Evolutionary conservation across 1,284 basidiomycete genomes (phyloP), one percentile per base, ranked within the genome.

Genomic region (Ceratobasidium sp.): DNA sequence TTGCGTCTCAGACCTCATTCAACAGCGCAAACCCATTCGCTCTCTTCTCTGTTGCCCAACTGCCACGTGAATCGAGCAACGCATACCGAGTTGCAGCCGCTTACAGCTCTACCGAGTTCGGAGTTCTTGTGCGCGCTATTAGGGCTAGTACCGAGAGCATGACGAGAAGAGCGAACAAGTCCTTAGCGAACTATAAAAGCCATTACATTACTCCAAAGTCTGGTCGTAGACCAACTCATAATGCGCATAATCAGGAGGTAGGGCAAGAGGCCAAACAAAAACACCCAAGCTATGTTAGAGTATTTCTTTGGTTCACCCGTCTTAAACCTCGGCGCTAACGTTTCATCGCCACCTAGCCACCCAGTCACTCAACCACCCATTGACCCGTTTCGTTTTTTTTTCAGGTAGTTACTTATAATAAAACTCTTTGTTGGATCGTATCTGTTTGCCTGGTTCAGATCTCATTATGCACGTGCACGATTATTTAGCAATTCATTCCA

Each of bases 11-110:
- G 12, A 33, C 63, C 15, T 26, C 46, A 18, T 49, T 42, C 33
- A 77, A 26, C 28, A 67, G 51, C 49, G 73, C 73, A n/a, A 77
- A 77, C 73, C 63, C 63, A 15, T 77, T 77, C 13, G 63, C 73
- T 4, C 64, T 77, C 39, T 77, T 77, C 51, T 49, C 51, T 10
- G 42, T 77, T 26, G 73, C 73, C 7, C 73, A 77, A n/a, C 46
- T 28, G 2, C 73, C 73, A 7, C 61, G 73, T 28, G 73, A 77
- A 46, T 44, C 49, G 1, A 26, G 46, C 64, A 18, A 63, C 2
- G 51, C 73, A 13, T 77, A 77, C 20, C 63, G 63, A 18, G 55
- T 26, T 6, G 73, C 73, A 12, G 23, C 51, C 58, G 64, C 20
- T n/a, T 77, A 67, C 44, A 60, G 60, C 53, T 42, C 46, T 26